A percentile compares a stretch with the other conserved stretches of the same genome.
Conservation (phyloP, 441 rosid genomes). For the Biscutella auriculata region DNA sequence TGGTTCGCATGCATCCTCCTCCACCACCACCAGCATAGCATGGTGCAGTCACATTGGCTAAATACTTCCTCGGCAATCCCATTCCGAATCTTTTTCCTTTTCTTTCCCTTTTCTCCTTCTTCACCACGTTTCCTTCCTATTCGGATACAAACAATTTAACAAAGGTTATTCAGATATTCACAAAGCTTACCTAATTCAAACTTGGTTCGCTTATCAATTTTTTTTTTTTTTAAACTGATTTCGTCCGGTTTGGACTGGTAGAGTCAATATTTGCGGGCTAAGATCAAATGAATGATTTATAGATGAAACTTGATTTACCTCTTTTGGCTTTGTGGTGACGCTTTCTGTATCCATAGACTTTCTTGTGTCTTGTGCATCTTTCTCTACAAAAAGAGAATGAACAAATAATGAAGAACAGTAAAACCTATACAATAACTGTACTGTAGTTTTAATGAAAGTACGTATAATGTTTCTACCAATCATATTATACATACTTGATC, state of each 20-base stretch:
- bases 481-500: background rate
- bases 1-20: conserved; percentile 23
- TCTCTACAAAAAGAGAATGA: conserved; percentile 1
- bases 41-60: conserved; percentile 33
- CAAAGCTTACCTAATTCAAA: too few relatives aligned
- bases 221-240: too few relatives aligned
- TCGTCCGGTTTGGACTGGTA: too few relatives aligned
- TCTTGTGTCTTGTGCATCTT: conserved; percentile 10
- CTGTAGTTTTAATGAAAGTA: too few relatives aligned
- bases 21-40: conserved; percentile 33
- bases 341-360: conserved; percentile 14
- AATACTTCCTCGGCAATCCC: conserved; percentile 27
- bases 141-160: background rate
- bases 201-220: too few relatives aligned
- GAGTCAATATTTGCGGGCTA: too few relatives aligned
- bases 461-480: background rate
- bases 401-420: too few relatives aligned
- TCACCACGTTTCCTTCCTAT: conserved; percentile 20
- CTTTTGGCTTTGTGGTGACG: conserved; percentile 12
- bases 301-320: conserved; percentile 2
- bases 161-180: too few relatives aligned
- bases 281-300: background rate
- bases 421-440: too few relatives aligned
- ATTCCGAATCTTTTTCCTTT: conserved; percentile 32
- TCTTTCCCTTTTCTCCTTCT: conserved; percentile 25